A percentile compares a stretch with the other conserved stretches of the same genome.
These are phyloP conservation scores for Oryza officinalis DNA, from an alignment of 176 grass and related monocot genomes.

Conservation along the genomic window DNA sequence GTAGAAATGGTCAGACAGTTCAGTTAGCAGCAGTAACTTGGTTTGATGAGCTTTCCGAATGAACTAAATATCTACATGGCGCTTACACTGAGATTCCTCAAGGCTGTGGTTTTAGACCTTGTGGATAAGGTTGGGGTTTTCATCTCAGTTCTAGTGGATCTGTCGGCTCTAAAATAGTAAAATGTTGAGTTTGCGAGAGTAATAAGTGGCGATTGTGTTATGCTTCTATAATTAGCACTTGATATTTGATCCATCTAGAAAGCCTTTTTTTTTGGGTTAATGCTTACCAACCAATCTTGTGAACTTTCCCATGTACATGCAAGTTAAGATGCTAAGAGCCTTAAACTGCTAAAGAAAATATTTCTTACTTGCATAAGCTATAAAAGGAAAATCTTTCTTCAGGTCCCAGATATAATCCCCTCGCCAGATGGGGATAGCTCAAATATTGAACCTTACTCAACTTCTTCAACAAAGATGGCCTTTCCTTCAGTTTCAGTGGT, in stretches of 20 bases:
- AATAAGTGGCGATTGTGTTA: not conserved
- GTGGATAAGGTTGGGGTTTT: not conserved
- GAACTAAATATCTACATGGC: not conserved
- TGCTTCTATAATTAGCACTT: not conserved
- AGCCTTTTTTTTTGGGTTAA: not conserved
- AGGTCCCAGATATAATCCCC: constrained; percentile 43
- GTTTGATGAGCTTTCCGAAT: not conserved
- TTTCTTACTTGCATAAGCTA: constrained; percentile 16
- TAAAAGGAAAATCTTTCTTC: constrained; percentile 3
- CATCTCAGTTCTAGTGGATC: not conserved
- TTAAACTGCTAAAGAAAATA: not conserved
- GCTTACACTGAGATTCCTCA: not conserved
- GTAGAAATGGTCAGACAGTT: constrained; percentile 13
- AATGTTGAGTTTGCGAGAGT: constrained; percentile 2
- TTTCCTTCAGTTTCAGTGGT: constrained; percentile 65
- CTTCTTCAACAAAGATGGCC: constrained; percentile 38
- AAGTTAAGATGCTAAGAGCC: not conserved
- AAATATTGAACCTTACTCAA: constrained; percentile 10
- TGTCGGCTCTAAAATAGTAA: not conserved
- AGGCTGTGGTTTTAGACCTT: not conserved
- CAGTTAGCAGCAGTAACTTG: not conserved
- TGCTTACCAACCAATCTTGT: not conserved
- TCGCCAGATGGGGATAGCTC: constrained; percentile 32
- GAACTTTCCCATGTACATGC: not conserved
- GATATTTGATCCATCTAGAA: not conserved